Base-by-base conservation (phyloP, 768 basidiomycete species). In the Leccinum incarnatum region DNA sequence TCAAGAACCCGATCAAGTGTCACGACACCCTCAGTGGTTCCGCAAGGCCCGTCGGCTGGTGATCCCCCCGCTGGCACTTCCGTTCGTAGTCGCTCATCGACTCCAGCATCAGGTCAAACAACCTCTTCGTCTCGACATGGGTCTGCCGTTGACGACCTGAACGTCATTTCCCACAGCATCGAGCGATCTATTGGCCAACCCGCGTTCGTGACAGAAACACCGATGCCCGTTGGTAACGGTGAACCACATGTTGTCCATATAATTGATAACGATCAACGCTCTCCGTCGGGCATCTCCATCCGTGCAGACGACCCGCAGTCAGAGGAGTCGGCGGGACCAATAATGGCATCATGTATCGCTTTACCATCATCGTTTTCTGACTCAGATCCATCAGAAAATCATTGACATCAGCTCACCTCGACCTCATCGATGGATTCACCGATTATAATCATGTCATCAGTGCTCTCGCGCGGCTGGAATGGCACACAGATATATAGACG, bases 331-430 rank as follows among this genome's bases (percentile, higher is more conserved):
- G 51, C 40, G 48, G 67, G 59, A 60, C 45, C 58, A 47, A 58
- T 58, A 23, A 62, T 55, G 54, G 64, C 64, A 62, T 59, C 62
- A 65, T 57, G 59, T 61, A 63, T 60, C 34, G 47, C 62, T 53
- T 67, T 70, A 30, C 61, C 70, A 59, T 56, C 72, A 52, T 74
- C 71, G 29, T 59, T 67, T 47, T 67, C 65, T 48, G 67, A 67
- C 57, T 53, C 59, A 51, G 61, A 69, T 60, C 57, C 58, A 58
- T 56, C 63, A 64, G 64, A 60, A 54, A 62, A 60, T 32, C 56
- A 53, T 50, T 68, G 72, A 57, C 82, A 80, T 64, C 78, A 77
- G 56, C 69, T 73, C 50, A 69, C 81, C 40, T 77, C 76, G 42
- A 81, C 82, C 53, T 78, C 80, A 29, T 77, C 77, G 4, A 79